Evolutionary conservation across 441 rosid species (phyloP).

Genomic region (Flueggea neowawraea): DNA sequence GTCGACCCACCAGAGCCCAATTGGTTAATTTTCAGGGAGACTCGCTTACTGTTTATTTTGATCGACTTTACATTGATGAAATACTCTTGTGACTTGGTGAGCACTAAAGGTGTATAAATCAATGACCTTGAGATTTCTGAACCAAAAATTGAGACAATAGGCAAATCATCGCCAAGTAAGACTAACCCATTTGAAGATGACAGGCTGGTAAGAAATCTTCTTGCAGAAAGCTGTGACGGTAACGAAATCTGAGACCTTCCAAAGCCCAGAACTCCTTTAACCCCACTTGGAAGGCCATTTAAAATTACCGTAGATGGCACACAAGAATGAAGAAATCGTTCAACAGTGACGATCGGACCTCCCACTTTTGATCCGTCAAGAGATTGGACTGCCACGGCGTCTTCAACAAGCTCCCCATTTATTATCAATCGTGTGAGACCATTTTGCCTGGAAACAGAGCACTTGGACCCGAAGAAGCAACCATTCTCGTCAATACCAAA

Average conservation of each 20-base stretch:
- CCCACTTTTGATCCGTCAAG: slow-evolving; percentile 12
- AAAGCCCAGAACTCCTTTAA: slow-evolving; percentile 49
- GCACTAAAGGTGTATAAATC: slow-evolving; percentile 42
- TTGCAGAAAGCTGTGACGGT: background rate
- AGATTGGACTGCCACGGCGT: slow-evolving; percentile 34
- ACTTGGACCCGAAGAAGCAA: slow-evolving; percentile 9
- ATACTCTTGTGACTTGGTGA: slow-evolving; percentile 23
- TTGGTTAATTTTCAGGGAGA: slow-evolving; percentile 19
- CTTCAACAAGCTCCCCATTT: slow-evolving; percentile 48
- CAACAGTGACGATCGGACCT: slow-evolving; percentile 18
- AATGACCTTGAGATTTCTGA: slow-evolving; percentile 32
- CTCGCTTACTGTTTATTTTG: slow-evolving; percentile 39
- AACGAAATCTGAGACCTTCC: slow-evolving; percentile 22
- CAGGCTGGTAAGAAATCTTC: slow-evolving; percentile 39
- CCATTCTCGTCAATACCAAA: slow-evolving; percentile 1
- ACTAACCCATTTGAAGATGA: slow-evolving; percentile 40
- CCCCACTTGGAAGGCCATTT: slow-evolving; percentile 39
- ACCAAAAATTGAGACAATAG: slow-evolving; percentile 26
- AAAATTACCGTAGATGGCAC: slow-evolving; percentile 20
- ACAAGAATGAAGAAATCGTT: slow-evolving; percentile 41
- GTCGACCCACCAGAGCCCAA: slow-evolving; percentile 11
- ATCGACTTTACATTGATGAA: slow-evolving; percentile 46
- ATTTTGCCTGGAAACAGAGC: slow-evolving; percentile 36
- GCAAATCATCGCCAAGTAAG: slow-evolving; percentile 22
- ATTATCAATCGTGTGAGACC: slow-evolving; percentile 20